Evolutionary conservation across 1,284 basidiomycete genomes (phyloP), one percentile per base, ranked within the genome.

Genomic region (Agaricales sp.): DNA sequence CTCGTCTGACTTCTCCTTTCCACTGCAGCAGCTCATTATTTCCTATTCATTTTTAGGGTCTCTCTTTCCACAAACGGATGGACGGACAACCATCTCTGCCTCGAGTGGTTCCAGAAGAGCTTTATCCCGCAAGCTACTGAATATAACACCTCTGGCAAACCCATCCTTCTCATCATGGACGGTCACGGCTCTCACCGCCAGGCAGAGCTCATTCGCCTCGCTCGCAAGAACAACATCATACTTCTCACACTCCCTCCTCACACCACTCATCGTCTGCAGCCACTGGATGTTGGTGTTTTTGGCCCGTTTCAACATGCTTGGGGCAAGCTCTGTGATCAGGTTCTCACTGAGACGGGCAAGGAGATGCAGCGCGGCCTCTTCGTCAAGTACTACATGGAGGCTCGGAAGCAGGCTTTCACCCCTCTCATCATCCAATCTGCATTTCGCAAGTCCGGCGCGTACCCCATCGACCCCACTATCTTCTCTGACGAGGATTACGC

Each of bases 211-310:
- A 26, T 18, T 21, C 6, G 13, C 14, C 39, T 51, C 26, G 50
- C 50, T 1, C 25, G 41, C 2, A 12, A 14, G 19, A 35, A 51
- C 47, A 21, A 48, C 14, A 51, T 51, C 20, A 41, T 54, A 25
- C 26, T 63, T 8, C 35, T 59, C 26, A 55, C 57, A 11, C 54
- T 60, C 11, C 61, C 58, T 14, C 49, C 59, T 4, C 60, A 63
- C 48, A 60, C 58, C 2, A 63, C 59, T 1, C 58, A 62, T 47
- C 38, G 45, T 1, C 55, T 63, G 13, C 61, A 63, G 47, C 58
- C 58, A 2, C 53, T 56, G 24, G 58, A 63, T 45, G 52, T 58
- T n/a, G 53, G 55, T n/a, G 51, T 58, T 3, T 59, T 59, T 47
- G 47, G 54, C 8, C 53, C 53, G 4, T 46, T 58, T 26, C 23